These are phyloP conservation scores for Tinospora cordifolia DNA, from an alignment of 164 flowering plant species.

Conservation along the genomic window DNA sequence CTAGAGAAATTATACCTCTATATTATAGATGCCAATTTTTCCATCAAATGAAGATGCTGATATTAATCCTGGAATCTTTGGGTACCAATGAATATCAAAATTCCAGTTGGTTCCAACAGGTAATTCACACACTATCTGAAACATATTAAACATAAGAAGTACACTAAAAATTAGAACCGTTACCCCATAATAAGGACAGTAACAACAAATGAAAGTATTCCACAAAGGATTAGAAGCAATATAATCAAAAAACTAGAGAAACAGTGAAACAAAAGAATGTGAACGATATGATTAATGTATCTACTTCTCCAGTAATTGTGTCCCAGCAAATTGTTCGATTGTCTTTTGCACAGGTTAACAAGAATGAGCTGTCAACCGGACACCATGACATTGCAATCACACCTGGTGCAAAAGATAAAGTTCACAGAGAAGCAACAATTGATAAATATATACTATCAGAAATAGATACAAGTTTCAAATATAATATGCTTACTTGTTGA, in stretches of 20 bases:
- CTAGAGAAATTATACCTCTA: constrained; percentile 52
- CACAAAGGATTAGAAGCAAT: background rate
- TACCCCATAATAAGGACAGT: background rate
- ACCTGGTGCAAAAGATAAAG: constrained; percentile 41
- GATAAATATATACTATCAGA: background rate
- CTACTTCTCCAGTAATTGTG: constrained; percentile 71
- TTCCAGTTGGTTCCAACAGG: constrained; percentile 88
- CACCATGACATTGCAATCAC: constrained; percentile 99
- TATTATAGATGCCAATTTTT: constrained; percentile 85
- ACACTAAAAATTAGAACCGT: background rate
- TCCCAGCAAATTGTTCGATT: constrained; percentile 98
- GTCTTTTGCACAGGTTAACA: constrained; percentile 94
- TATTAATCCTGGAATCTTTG: constrained; percentile 89
- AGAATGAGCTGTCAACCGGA: constrained; percentile 77
- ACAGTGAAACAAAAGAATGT: background rate
- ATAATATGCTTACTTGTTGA: too few relatives aligned
- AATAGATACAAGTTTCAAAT: background rate
- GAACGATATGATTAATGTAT: background rate
- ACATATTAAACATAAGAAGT: constrained; percentile 10
- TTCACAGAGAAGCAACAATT: background rate
- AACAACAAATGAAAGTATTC: background rate
- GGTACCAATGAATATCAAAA: constrained; percentile 97
- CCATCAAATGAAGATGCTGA: constrained; percentile 98
- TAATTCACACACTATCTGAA: constrained; percentile 80
- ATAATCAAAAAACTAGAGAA: background rate